Conservation (phyloP, 1,139 yeast species). For the Yamadazyma buinensis region DNA sequence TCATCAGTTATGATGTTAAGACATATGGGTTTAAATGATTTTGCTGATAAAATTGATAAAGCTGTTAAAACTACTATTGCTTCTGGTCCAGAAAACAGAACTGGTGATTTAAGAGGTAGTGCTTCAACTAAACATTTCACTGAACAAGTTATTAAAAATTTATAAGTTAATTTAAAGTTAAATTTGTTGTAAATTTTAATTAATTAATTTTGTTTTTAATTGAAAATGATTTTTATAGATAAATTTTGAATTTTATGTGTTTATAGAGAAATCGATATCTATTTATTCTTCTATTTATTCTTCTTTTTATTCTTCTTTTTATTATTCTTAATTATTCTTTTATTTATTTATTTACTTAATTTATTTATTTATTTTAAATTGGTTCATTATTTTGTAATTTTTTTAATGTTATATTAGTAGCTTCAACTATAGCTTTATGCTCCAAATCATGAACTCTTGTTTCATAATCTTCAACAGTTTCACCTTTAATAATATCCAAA, state of each 20-base stretch:
- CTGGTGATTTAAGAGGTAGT: conserved; percentile 93
- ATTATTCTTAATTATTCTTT: too few species aligned
- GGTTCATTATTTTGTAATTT: neutral
- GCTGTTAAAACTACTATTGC: conserved; percentile 94
- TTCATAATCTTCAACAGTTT: conserved; percentile 76
- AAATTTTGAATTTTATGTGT: neutral
- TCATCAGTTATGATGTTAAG: conserved; percentile 99
- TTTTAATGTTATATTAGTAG: conserved; percentile 58
- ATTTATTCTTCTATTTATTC: neutral
- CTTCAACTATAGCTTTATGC: conserved; percentile 91
- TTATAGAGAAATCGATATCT: conserved; percentile 1
- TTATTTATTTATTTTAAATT: too few species aligned
- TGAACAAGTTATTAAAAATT: conserved; percentile 53
- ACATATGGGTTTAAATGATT: conserved; percentile 84
- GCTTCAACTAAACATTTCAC: conserved; percentile 89
- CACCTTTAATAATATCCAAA: conserved; percentile 65
- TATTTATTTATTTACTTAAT: too few species aligned
- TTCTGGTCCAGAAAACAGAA: conserved; percentile 87
- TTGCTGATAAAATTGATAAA: conserved; percentile 79
- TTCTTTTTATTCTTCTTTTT: too few species aligned
- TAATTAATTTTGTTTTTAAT: too few species aligned
- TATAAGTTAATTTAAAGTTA: conserved; percentile 21
- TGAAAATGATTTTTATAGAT: neutral
- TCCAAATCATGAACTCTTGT: conserved; percentile 79
- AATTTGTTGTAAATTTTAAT: too few species aligned